A percentile compares a stretch with the other conserved stretches of the same genome.
Conservation (phyloP, 176 grass and related monocot genomes). For the Canna indica region DNA sequence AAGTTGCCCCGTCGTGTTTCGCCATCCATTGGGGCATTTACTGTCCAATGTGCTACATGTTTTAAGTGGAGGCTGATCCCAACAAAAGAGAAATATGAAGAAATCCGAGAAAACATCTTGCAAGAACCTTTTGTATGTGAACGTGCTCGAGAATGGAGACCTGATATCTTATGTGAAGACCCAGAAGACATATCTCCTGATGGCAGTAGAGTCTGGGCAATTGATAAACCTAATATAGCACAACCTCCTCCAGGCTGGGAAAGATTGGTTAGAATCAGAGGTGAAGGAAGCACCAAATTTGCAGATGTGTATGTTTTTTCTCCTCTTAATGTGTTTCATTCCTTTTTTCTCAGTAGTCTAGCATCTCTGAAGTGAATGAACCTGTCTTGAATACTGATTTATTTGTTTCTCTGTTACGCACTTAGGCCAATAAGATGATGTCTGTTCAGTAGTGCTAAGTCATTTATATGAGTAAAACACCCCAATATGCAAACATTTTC, state of each 20-base stretch:
- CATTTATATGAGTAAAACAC: too few relatives aligned
- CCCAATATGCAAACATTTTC: too few relatives aligned
- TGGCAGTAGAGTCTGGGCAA: conserved; percentile 57
- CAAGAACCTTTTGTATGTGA: conserved; percentile 47
- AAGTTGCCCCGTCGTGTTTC: conserved; percentile 13
- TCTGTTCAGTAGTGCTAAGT: too few relatives aligned
- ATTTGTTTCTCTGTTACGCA: too few relatives aligned
- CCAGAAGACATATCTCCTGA: conserved; percentile 48
- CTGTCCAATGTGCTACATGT: conserved; percentile 60
- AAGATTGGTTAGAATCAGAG: conserved; percentile 48
- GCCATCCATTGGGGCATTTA: conserved; percentile 48
- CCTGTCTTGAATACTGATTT: too few relatives aligned
- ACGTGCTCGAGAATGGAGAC: conserved; percentile 43
- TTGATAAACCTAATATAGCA: too few relatives aligned
- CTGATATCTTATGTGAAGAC: conserved; percentile 44
- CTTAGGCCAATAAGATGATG: too few relatives aligned
- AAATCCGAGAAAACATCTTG: conserved; percentile 37
- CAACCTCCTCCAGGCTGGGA: conserved; percentile 58
- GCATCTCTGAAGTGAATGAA: too few relatives aligned
- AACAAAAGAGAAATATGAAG: conserved; percentile 61
- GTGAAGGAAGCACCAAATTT: conserved; percentile 44
- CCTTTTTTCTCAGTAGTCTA: too few relatives aligned
- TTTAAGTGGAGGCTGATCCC: conserved; percentile 65
- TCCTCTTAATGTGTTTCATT: too few relatives aligned
- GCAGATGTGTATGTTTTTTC: conserved; percentile 60